Evolutionary conservation across 2,329 filamentous ascomycete genomes (phyloP), one percentile per base, ranked within the genome.

Genomic region (Xylaria sp.): DNA sequence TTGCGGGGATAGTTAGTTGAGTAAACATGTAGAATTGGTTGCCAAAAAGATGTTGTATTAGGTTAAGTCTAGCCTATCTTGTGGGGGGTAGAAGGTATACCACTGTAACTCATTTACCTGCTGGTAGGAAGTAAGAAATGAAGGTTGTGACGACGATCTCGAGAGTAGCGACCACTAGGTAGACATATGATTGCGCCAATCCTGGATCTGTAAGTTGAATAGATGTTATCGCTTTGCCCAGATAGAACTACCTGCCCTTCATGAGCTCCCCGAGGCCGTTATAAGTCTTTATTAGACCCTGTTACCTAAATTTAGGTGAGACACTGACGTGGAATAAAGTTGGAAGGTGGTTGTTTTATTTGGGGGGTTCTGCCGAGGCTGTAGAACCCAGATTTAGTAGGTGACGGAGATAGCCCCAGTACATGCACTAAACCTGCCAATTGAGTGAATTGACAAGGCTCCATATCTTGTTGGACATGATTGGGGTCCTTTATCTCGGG

Each of bases 251-350:
- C 34, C n/a, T 50, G 55, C 52, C 41, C 15, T 23, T 57, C 23
- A 41, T 58, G 18, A 23, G 20, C 13, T 51, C 31, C 18, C 12
- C 4, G 23, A 37, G 3, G 28, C 28, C 28, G 28, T 28, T 28
- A 28, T 28, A 28, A 28, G 56, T n/a, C 3, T 31, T n/a, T 13
- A 44, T 23, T 46, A 31, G 56, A 25, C 18, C 44, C 23, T 25
- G 37, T 10, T n/a, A 39, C 50, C 58, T 65, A 59, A 55, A 31
- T 55, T 28, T 58, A 59, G 25, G 50, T 59, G 54, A 67, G 60
- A 48, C 37, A 28, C 51, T 63, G 54, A 61, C 34, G 9, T 57
- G 52, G 34, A 57, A 55, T 54, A 46, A 48, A 10, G 54, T 23
- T 60, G 60, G 37, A 10, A n/a, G 59, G 15, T n/a, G 54, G 28